Base-by-base conservation (phyloP, 306 rosid genomes). In the Crotalaria pallida region DNA sequence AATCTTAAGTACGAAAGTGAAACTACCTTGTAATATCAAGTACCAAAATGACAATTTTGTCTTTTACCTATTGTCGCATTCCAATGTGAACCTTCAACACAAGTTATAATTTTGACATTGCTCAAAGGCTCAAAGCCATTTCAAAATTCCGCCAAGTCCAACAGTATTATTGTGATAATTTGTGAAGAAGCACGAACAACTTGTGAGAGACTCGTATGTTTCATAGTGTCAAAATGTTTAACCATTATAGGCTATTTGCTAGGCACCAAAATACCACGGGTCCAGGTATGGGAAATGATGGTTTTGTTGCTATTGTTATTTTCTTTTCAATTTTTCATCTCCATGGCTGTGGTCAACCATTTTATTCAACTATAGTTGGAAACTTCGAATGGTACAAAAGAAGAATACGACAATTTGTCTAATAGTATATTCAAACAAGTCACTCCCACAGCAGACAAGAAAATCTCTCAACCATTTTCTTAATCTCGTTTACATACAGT, bases 341-440 rank as follows among this genome's bases (percentile, higher is more conserved):
- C 16, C 16, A 5, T 44, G 49, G 58, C 38, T 72, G 3, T 59
- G 49, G 83, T 82, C 86, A 82, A 82, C 79, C 55, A 58, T 64
- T 49, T 26, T 71, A 72, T 47, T 64, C 62, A 69, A 45, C 67
- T 13, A 51, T 2, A 45, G 38, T 67, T 36, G 76, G 73, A 77
- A 47, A 68, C 5, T 48, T 47, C 47, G 71, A 82, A 70, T 31
- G 47, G 34, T 64, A 74, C 78, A 74, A 74, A 33, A 81, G 13
- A 74, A 33, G 76, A 51, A 78, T 82, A 65, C 63, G 75, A 56
- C 85, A 68, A 4, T 3, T 23, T 6, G 63, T 73, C 31, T 31
- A 22, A 52, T 66, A 6, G 31, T 65, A 55, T 62, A 68, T 69
- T 57, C 15, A 63, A 29, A 53, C 45, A 68, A 72, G 78, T 78